These are phyloP conservation scores for Albophoma yamanashiensis DNA, from an alignment of 2,329 filamentous ascomycete genomes.

Conservation along the genomic window DNA sequence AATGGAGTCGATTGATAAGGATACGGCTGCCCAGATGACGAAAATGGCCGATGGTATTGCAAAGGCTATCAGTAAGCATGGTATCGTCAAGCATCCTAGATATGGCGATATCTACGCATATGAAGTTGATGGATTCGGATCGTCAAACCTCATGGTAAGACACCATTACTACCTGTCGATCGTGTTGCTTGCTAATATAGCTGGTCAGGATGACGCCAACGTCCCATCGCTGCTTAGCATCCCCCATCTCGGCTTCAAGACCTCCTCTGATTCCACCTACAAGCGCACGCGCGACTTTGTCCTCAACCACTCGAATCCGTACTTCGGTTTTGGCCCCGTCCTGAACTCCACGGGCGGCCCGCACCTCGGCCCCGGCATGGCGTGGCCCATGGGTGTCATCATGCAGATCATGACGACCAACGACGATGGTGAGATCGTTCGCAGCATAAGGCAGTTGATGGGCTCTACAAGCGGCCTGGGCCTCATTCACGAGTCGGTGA, in stretches of 20 bases:
- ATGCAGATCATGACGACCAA: constrained; percentile 70
- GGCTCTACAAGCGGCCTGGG: constrained; percentile 63
- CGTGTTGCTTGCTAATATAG: neutral
- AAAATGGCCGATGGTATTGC: constrained; percentile 45
- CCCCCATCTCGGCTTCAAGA: constrained; percentile 44
- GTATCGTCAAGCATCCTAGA: constrained; percentile 49
- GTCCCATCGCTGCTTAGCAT: constrained; percentile 51
- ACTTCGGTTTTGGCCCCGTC: constrained; percentile 48
- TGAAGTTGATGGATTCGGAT: constrained; percentile 61
- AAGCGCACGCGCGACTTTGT: constrained; percentile 69
- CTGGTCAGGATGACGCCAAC: constrained; percentile 46
- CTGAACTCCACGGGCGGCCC: constrained; percentile 41
- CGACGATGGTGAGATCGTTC: constrained; percentile 61
- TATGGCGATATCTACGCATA: constrained; percentile 58
- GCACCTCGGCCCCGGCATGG: constrained; percentile 52
- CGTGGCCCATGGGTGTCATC: constrained; percentile 82
- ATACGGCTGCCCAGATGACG: constrained; percentile 47
- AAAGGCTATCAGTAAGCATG: constrained; percentile 58
- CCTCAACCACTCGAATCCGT: constrained; percentile 60
- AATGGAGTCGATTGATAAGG: constrained; percentile 32
- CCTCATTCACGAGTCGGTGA: constrained; percentile 59
- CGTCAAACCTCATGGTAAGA: constrained; percentile 41
- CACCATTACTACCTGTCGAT: neutral
- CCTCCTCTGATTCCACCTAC: constrained; percentile 53
- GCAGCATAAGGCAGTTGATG: constrained; percentile 53